phyloP scores from a whole-genome alignment of 345 rosid species.

The Salix udensis region DNA sequence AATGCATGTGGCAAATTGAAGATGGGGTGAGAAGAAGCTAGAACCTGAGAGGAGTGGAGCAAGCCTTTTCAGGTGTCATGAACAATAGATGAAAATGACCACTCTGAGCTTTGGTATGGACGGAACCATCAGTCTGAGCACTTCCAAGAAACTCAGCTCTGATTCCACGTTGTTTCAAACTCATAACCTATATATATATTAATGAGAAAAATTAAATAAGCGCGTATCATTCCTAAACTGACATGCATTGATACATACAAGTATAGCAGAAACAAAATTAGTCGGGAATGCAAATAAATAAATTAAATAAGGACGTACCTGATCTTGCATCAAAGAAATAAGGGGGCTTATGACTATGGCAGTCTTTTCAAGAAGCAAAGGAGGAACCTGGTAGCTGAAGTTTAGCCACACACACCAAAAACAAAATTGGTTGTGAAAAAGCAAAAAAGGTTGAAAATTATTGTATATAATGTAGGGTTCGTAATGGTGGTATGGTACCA shows the following conservation, averaged over 20 bases:
- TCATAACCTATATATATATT: conserved; percentile 35
- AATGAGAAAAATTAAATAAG: background rate
- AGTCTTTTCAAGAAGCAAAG: conserved; percentile 33
- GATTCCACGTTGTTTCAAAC: conserved; percentile 40
- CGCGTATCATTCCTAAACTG: too few relatives aligned
- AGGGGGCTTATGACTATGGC: conserved; percentile 47
- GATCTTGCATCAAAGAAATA: conserved; percentile 51
- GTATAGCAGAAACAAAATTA: background rate
- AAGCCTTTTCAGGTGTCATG: conserved; percentile 50
- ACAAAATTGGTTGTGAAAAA: background rate
- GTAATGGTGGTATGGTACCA: conserved; percentile 24
- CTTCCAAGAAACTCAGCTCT: conserved; percentile 46
- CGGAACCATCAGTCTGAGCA: conserved; percentile 40
- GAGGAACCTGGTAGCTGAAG: conserved; percentile 45
- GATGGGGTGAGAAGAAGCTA: background rate
- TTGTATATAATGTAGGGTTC: background rate
- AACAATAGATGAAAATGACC: conserved; percentile 40
- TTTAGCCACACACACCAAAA: background rate
- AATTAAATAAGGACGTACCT: conserved; percentile 26
- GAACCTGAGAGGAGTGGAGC: conserved; percentile 35
- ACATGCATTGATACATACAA: too few relatives aligned
- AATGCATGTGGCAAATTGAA: background rate
- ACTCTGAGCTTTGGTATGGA: conserved; percentile 30
- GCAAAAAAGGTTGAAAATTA: background rate
- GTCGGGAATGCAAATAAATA: background rate